Evolutionary conservation across 2,329 filamentous ascomycete species (phyloP).

Genomic region (Falciphora oryzae): DNA sequence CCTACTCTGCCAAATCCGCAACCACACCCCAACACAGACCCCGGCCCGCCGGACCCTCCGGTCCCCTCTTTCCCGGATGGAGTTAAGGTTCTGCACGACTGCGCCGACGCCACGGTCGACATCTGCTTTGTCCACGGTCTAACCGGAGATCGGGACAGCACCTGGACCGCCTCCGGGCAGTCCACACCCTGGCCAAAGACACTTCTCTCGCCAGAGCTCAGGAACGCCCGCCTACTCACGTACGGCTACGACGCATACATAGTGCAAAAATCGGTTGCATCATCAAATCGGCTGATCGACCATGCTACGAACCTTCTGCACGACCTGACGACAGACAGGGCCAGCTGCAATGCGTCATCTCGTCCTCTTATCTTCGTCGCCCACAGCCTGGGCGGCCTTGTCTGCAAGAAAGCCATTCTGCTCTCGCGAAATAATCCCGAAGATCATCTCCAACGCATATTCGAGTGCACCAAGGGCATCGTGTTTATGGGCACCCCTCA

Average conservation of each 20-base stretch:
- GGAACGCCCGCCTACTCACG: constrained; percentile 29
- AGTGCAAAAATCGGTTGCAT: constrained; percentile 15
- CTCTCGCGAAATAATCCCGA: constrained; percentile 26
- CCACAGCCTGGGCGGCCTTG: constrained; percentile 34
- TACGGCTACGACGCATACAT: constrained; percentile 35
- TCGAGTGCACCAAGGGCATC: constrained; percentile 23
- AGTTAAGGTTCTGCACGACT: constrained; percentile 14
- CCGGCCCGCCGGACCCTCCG: no score
- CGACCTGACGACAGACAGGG: constrained; percentile 22
- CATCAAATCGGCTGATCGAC: constrained; percentile 21
- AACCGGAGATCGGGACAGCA: constrained; percentile 30
- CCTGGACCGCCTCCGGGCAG: constrained; percentile 29
- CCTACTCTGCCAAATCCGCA: no score
- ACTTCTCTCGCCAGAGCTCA: constrained; percentile 25
- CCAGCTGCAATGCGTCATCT: constrained; percentile 13
- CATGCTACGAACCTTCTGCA: constrained; percentile 26
- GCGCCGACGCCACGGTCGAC: constrained; percentile 16
- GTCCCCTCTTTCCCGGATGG: constrained; percentile 9
- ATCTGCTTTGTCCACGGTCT: constrained; percentile 37
- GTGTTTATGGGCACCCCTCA: constrained; percentile 34
- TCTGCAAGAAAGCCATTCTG: constrained; percentile 31
- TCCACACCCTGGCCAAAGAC: constrained; percentile 27
- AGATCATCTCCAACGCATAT: constrained; percentile 23
- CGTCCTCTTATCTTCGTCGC: constrained; percentile 30
- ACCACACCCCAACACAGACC: no score